These are phyloP conservation scores for Arthrinium puccinioides DNA, from an alignment of 2,329 filamentous ascomycete genomes.

Conservation along the genomic window DNA sequence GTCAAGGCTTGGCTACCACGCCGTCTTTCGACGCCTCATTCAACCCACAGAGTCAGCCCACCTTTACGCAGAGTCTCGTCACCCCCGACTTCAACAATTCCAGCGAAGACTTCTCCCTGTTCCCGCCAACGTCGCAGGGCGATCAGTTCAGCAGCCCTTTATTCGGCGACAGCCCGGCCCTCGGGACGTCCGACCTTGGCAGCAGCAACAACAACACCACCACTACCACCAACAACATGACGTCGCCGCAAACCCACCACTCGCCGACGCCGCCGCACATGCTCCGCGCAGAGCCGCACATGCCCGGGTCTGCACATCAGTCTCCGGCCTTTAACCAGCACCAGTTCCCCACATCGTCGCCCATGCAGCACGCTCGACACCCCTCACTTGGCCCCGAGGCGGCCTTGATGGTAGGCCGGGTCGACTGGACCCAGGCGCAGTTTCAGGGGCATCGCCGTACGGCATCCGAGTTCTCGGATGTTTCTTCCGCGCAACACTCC, in stretches of 20 bases:
- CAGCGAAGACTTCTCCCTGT: conserved; percentile 55
- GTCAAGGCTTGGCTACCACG: conserved; percentile 31
- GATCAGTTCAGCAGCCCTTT: conserved; percentile 54
- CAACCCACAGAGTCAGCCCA: conserved; percentile 32
- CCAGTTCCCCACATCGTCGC: conserved; percentile 42
- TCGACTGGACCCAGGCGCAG: conserved; percentile 48
- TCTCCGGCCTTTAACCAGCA: conserved; percentile 51
- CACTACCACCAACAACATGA: conserved; percentile 49
- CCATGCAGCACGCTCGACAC: conserved; percentile 44
- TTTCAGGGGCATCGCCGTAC: conserved; percentile 80
- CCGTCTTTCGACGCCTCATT: conserved; percentile 28
- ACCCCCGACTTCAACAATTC: conserved; percentile 40
- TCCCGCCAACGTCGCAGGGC: conserved; percentile 45
- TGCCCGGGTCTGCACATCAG: conserved; percentile 44
- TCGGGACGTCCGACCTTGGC: conserved; percentile 38
- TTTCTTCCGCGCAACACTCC: conserved; percentile 78
- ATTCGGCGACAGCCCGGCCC: conserved; percentile 42
- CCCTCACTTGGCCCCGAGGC: conserved; percentile 50
- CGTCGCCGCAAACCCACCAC: conserved; percentile 46
- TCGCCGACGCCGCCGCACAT: conserved; percentile 50
- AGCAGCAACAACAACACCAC: too few relatives aligned
- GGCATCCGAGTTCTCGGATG: conserved; percentile 87
- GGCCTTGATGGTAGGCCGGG: conserved; percentile 45
- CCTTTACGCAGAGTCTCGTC: conserved; percentile 39
- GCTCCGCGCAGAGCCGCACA: conserved; percentile 42